Evolutionary conservation across 164 flowering plant genomes (phyloP).

Genomic region (Vitis rupestris): DNA sequence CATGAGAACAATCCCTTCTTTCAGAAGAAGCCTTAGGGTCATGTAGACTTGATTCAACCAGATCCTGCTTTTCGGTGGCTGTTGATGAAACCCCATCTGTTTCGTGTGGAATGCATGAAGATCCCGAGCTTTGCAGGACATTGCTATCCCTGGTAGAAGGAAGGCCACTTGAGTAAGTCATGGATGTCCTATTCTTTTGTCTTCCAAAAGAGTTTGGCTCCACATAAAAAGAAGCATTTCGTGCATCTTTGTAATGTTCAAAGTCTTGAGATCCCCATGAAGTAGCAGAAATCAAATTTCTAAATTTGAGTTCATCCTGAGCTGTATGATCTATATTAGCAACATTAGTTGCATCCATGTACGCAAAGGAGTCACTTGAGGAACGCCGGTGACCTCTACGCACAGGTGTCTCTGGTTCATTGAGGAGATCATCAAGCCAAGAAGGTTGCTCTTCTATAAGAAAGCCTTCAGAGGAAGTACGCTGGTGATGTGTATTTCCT

Average conservation of each 20-base stretch:
- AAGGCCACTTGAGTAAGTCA: constrained; percentile 29
- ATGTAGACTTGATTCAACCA: constrained; percentile 29
- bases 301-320: constrained; percentile 46
- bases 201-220: constrained; percentile 40
- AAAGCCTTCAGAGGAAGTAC: constrained; percentile 80
- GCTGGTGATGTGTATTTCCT: constrained; percentile 59
- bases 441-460: constrained; percentile 85
- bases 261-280: constrained; percentile 60
- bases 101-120: constrained; percentile 32
- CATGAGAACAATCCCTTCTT: constrained; percentile 45
- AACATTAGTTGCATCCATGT: constrained; percentile 50
- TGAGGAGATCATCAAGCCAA: constrained; percentile 93
- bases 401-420: constrained; percentile 87
- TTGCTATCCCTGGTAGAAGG: constrained; percentile 35
- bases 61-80: constrained; percentile 40
- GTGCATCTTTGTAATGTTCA: constrained; percentile 43
- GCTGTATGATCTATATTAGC: constrained; percentile 37
- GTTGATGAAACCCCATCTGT: constrained; percentile 33
- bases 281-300: constrained; percentile 35
- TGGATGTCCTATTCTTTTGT: constrained; percentile 37
- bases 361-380: constrained; percentile 91
- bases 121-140: constrained; percentile 34
- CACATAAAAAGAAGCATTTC: constrained; percentile 39
- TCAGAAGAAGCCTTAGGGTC: constrained; percentile 53
- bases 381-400: constrained; percentile 80